Evolutionary conservation across 139 green algal genomes (phyloP).

Genomic region (Medakamo hakoo): DNA sequence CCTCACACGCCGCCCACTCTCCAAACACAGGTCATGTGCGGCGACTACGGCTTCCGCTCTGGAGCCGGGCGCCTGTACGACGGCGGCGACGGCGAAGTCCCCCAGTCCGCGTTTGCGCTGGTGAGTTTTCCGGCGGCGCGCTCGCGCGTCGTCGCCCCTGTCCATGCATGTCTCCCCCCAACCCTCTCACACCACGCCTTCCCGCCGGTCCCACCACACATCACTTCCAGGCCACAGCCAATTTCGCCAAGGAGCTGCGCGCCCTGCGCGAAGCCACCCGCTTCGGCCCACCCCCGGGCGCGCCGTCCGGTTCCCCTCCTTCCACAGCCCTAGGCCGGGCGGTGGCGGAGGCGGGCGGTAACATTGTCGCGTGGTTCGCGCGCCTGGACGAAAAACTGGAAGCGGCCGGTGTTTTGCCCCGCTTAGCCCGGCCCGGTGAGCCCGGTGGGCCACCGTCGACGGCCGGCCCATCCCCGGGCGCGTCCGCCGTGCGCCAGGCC

Average conservation of each 20-base stretch:
- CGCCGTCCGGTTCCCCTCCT: not conserved
- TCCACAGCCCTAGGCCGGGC: not conserved
- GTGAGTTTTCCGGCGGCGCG: constrained; percentile 15
- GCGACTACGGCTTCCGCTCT: constrained; percentile 73
- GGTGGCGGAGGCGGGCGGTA: not conserved
- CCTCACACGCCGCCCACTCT: not conserved
- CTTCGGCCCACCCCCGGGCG: constrained; percentile 21
- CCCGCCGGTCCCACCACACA: not conserved
- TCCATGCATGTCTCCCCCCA: not conserved
- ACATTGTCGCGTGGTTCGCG: not conserved
- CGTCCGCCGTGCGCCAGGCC: constrained; percentile 14
- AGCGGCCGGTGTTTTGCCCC: constrained; percentile 15
- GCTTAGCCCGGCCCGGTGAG: constrained; percentile 20
- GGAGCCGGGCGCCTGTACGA: constrained; percentile 64
- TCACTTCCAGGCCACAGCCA: constrained; percentile 31
- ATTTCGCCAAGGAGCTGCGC: constrained; percentile 53
- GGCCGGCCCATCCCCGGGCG: constrained; percentile 9
- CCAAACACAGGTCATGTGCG: constrained; percentile 35
- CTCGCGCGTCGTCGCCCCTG: not conserved
- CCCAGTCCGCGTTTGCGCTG: constrained; percentile 37
- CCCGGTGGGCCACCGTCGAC: constrained; percentile 1
- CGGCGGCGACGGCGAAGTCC: constrained; percentile 59
- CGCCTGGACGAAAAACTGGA: constrained; percentile 29
- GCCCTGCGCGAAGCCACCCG: constrained; percentile 41
- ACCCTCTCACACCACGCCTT: not conserved